Evolutionary conservation across 306 rosid species (phyloP).

Genomic region (Urtica urens): DNA sequence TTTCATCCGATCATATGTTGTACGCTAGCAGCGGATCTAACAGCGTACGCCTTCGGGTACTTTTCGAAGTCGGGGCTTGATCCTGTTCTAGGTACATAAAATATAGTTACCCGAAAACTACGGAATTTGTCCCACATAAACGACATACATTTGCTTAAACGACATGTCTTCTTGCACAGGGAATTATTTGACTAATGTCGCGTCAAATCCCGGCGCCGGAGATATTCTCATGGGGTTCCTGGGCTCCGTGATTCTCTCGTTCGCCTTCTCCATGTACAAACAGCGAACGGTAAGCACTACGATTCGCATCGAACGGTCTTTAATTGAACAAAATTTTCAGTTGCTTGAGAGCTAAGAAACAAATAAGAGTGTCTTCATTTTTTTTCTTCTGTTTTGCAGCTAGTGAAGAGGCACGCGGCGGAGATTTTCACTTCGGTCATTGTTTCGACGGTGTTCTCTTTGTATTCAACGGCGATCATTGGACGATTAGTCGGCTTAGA

Average conservation of each 20-base stretch:
- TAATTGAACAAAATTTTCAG: too few species aligned
- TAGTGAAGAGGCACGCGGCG: constrained; percentile 90
- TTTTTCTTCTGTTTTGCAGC: constrained; percentile 41
- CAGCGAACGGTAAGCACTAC: constrained; percentile 99
- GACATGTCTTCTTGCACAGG: constrained; percentile 33
- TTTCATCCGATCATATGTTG: constrained; percentile 96
- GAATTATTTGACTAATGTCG: constrained; percentile 64
- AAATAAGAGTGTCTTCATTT: neutral
- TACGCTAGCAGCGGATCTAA: constrained; percentile 64
- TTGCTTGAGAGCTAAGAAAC: neutral
- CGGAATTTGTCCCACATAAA: neutral
- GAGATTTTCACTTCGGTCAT: constrained; percentile 94
- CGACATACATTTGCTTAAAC: too few species aligned
- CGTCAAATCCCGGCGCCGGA: constrained; percentile 92
- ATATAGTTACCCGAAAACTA: constrained; percentile 5
- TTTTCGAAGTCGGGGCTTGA: constrained; percentile 69
- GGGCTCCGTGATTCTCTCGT: constrained; percentile 94
- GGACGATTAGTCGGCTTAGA: constrained; percentile 84
- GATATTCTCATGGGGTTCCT: constrained; percentile 91
- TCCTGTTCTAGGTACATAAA: constrained; percentile 74
- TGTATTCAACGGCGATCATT: constrained; percentile 85
- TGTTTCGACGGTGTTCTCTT: constrained; percentile 64
- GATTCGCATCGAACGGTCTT: too few species aligned
- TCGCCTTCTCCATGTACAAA: constrained; percentile 94
- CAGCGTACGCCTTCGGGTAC: constrained; percentile 68